Evolutionary conservation across 1,284 basidiomycete species (phyloP).

Genomic region (Moesziomyces sp.): DNA sequence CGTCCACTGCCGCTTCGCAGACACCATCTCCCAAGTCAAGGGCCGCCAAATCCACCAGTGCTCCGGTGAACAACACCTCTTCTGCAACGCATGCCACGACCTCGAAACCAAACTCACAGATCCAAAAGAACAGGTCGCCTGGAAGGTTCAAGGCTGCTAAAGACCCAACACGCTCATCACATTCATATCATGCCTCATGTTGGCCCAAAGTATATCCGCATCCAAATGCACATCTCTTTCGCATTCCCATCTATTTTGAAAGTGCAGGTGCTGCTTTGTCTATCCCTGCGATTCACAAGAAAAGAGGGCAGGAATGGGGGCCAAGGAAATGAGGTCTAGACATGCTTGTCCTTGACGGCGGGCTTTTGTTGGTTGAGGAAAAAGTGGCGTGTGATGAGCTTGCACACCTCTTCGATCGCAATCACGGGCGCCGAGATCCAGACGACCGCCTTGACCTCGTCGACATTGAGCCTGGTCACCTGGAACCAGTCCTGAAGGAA

Average conservation of each 20-base stretch:
- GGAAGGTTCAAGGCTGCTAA: conserved; percentile 45
- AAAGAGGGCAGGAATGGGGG: neutral
- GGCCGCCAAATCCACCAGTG: conserved; percentile 44
- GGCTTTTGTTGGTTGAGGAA: neutral
- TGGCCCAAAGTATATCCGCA: too few relatives aligned
- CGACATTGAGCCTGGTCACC: conserved; percentile 88
- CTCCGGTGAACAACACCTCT: conserved; percentile 21
- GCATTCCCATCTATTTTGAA: too few relatives aligned
- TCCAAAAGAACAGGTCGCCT: conserved; percentile 31
- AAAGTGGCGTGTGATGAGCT: conserved; percentile 24
- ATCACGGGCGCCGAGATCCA: conserved; percentile 88
- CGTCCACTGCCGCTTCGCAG: conserved; percentile 24
- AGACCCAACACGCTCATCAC: too few relatives aligned
- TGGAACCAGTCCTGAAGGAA: conserved; percentile 74
- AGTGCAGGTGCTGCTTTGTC: too few relatives aligned
- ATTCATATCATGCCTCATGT: too few relatives aligned
- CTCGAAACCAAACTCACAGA: conserved; percentile 24
- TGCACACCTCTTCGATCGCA: conserved; percentile 79
- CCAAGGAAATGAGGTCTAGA: neutral
- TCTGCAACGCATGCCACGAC: conserved; percentile 34
- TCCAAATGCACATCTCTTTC: too few relatives aligned
- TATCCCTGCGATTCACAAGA: neutral
- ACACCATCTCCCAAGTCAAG: conserved; percentile 30
- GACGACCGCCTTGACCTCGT: conserved; percentile 95
- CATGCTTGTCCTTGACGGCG: conserved; percentile 19